Base-by-base conservation (phyloP, 495 filamentous ascomycete genomes). In the Rhypophila decipiens region DNA sequence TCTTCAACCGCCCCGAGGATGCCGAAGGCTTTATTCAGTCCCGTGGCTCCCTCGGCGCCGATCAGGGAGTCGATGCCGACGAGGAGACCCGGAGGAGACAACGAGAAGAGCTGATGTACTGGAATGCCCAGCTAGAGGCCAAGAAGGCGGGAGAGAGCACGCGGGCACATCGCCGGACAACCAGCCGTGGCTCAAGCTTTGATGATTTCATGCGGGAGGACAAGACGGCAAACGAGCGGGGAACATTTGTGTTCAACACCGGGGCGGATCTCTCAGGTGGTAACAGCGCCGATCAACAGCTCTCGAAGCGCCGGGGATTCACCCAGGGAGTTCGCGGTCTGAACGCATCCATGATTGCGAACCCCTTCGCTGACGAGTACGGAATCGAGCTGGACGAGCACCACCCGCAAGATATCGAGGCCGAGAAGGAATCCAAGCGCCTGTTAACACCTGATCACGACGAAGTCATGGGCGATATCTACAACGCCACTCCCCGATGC, bases 71-170 rank as follows among this genome's bases (percentile, higher is more conserved):
- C 15, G 82, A 83, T 15, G 87, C 84, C 37, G 83, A 83, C 48
- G 84, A 87, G 49, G 80, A 83, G 44, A 74, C 66, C 20, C 72
- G 82, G 47, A 77, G 82, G 27, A 69, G 77, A 48, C 84, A 83
- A 53, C 73, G 85, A 34, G 84, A 86, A 53, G 88, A 95, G 57
- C 70, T 90, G 20, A 69, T 84, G 63, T 85, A 84, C 46, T 84
- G 84, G 75, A 83, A 82, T 47, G 56, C 70, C 22, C 55, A 71
- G 56, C 58, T 63, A 56, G 49, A 64, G 57, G 55, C 65, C 49
- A 60, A 57, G 53, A 51, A 57, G 57, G 45, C 50, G 39, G 22
- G 42, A 10, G 52, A 60, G 45, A 15, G 46, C 17, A 47, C 56
- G 31, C 55, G 58, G 21, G 38, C 19, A 27, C 36, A 40, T 12